Evolutionary conservation across 768 basidiomycete genomes (phyloP), one percentile per base, ranked within the genome.

Genomic region (Termitomyces sp.): DNA sequence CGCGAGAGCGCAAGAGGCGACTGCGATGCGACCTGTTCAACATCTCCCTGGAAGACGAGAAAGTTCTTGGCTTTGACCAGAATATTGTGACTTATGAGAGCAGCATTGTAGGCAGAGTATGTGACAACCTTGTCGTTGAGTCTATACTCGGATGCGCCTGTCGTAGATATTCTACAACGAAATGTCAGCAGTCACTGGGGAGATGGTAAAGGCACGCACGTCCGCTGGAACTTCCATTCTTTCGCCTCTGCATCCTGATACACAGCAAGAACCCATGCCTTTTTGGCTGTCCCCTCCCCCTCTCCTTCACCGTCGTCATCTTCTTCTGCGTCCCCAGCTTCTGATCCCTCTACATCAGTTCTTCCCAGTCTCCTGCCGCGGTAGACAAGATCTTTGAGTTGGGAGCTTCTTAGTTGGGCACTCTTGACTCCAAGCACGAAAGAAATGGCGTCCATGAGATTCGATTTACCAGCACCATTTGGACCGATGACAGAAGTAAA

Each of bases 51-150:
- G 75, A 99, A 98, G 11, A 98, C 97, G 52, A 98, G 86, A 66
- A 98, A 99, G 75, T 98, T 98, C 76, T 98, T 98, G 12, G 97
- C 97, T 73, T 97, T 98, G 66, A 98, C 94, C 46, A 98, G 89
- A 66, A 99, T 92, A 66, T 98, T 97, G 66, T 97, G 94, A 7
- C 80, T 76, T 55, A 89, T 79, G 25, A 99, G 86, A 12, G 91
- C 89, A 5, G 86, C 78, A 58, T 97, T 97, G 77, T 98, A 99
- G 1, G 83, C 83, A 12, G 86, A 80, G 69, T 95, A 95, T 0
- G 94, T 89, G 53, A 97, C 91, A 23, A 82, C 76, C 63, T 80
- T 84, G 58, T 77, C 75, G 70, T 98, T 94, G 46, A 98, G 80
- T 63, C 83, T 86, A 74, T 98, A 99, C 64, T 97, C 94, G 6